Evolutionary conservation across 176 grass and related monocot genomes (phyloP), one percentile per base, ranked within the genome.

Genomic region (Melocanna baccifera): DNA sequence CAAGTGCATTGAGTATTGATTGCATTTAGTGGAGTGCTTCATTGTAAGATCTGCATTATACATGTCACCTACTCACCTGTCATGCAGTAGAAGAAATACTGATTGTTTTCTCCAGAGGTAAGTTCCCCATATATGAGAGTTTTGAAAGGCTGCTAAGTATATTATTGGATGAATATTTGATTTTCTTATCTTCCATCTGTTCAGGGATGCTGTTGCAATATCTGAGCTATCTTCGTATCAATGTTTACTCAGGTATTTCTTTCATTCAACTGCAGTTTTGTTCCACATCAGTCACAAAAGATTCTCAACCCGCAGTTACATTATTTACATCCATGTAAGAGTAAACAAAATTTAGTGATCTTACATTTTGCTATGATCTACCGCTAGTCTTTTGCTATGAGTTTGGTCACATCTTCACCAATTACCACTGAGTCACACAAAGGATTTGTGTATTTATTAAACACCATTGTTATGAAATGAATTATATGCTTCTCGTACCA

Each of bases 221-320:
- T 56, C 18, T 2, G 28, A 59, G 23, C 23, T 36, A 45, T 34
- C 48, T 79, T 73, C 7, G 9, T 74, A 47, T 84, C 12, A 43
- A 36, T 64, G 15, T 67, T 67, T 57, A 71, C 34, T 86, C 78
- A 77, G 65, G 83, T 86, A 82, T 76, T 77, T 81, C 14, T 62
- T 68, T 81, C n/a, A 82, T 71, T 62, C 9, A 36, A 70, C 71
- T 76, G 59, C 12, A 81, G 1, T 57, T 48, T 25, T 51, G 20
- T 46, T 59, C 25, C 28, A 40, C 61, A 47, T 50, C 3, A 2
- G 22, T n/a, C 10, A 12, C 16, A 12, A 71, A 71, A 55, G 1
- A 64, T 69, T 23, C 45, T 73, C 3, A 47, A 12, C 50, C 9
- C 1, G 18, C 42, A 39, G 2, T 23, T 76, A 69, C 42, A 39